Conservation (phyloP, 2,329 filamentous ascomycete genomes). For the Apiospora kogelbergensis region DNA sequence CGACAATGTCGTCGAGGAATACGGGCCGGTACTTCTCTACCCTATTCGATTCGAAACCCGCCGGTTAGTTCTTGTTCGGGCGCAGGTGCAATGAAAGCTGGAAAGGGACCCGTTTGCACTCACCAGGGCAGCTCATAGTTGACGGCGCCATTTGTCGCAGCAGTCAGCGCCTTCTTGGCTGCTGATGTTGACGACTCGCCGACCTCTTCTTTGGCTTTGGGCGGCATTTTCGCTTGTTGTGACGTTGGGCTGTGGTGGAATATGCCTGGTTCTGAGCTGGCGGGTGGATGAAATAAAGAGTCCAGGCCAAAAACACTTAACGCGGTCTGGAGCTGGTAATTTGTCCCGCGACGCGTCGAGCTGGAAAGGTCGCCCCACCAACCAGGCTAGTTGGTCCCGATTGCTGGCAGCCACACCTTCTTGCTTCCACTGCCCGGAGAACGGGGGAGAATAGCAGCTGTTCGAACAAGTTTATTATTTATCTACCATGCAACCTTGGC, state of each 20-base stretch:
- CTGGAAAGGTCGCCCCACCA: neutral
- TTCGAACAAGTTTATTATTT: neutral
- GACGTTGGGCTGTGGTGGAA: neutral
- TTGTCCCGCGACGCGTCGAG: constrained; percentile 10
- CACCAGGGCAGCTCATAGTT: constrained; percentile 82
- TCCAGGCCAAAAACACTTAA: constrained; percentile 1
- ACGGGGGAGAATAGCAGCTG: neutral
- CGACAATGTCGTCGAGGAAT: constrained; percentile 94
- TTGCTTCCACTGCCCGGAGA: neutral
- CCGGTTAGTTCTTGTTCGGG: neutral
- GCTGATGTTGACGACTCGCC: constrained; percentile 64
- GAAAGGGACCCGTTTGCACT: constrained; percentile 15
- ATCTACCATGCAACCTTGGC: neutral
- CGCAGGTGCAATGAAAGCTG: neutral
- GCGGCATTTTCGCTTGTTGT: neutral
- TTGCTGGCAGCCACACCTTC: neutral
- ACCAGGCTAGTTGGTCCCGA: neutral
- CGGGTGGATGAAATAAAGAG: neutral
- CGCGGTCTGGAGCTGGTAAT: neutral
- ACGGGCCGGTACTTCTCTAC: constrained; percentile 97
- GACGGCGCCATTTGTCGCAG: constrained; percentile 48
- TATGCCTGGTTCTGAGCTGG: neutral
- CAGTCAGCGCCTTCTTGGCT: constrained; percentile 54
- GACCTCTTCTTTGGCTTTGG: constrained; percentile 46
- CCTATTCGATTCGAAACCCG: constrained; percentile 52